A percentile compares a stretch with the other conserved stretches of the same genome.
Evolutionary conservation across 345 rosid genomes (phyloP).

Genomic region (Atalantia buxifolia): DNA sequence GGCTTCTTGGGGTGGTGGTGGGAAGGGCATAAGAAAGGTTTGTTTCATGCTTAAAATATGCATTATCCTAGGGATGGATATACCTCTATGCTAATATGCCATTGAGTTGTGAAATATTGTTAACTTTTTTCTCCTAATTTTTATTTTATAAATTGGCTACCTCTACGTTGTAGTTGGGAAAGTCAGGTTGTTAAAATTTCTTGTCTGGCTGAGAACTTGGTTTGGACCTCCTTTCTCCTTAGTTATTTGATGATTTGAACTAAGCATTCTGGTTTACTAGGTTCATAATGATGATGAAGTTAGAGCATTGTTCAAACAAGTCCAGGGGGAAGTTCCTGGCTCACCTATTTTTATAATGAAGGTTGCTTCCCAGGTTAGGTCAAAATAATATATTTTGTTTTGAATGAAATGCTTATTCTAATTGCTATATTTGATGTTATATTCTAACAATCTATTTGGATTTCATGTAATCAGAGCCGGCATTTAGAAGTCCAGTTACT

Average conservation of each 20-base stretch:
- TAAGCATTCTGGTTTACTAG: slow-evolving; percentile 32
- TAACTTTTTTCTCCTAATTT: background rate
- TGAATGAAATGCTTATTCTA: slow-evolving; percentile 2
- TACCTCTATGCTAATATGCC: background rate
- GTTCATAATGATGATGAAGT: slow-evolving; percentile 98
- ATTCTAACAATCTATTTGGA: slow-evolving; percentile 17
- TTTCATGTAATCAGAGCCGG: slow-evolving; percentile 64
- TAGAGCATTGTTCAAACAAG: slow-evolving; percentile 97
- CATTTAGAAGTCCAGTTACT: slow-evolving; percentile 98
- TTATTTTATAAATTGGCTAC: background rate
- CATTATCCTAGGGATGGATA: background rate
- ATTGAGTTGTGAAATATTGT: background rate
- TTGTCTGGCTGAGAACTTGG: background rate
- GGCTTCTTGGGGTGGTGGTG: slow-evolving; percentile 99
- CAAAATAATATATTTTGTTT: slow-evolving; percentile 19
- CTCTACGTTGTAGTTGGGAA: background rate
- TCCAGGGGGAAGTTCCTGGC: slow-evolving; percentile 99
- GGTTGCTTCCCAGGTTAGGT: slow-evolving; percentile 96
- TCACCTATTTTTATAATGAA: slow-evolving; percentile 99
- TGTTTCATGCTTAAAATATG: slow-evolving; percentile 15
- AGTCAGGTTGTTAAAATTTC: slow-evolving; percentile 2
- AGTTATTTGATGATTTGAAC: background rate
- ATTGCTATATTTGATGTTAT: slow-evolving; percentile 9
- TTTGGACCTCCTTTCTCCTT: slow-evolving; percentile 7
- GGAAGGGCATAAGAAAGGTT: slow-evolving; percentile 99